Evolutionary conservation across 352 stramenopile species (phyloP), one percentile per base, ranked within the genome.

Genomic region (Hyaloperonospora brassicae): DNA sequence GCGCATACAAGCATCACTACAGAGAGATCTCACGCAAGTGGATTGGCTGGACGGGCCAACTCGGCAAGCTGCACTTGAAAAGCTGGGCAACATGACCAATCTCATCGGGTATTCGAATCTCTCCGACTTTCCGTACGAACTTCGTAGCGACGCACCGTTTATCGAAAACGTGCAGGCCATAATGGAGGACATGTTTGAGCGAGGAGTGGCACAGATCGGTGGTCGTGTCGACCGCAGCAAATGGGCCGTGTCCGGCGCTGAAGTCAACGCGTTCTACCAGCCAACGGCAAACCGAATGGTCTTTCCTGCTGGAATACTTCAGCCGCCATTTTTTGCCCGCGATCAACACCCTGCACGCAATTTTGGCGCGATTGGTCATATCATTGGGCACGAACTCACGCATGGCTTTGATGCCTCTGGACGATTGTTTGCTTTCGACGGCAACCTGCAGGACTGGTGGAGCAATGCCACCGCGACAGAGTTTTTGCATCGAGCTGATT

Each of bases 361-460:
- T 55, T 98, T 94, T 61, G 94, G 94, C 13, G 80, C 77, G 1
- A 98, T 98, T 57, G 90, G 93, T 14, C 87, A 78, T 11, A 76
- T 98, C 43, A 95, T 98, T 47, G 94, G 90, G 4, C 94, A 98
- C 59, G 94, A 98, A 64, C 93, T 98, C 66, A 98, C 90, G 2
- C 94, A 98, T 61, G 94, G 90, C 6, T 98, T 97, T 65, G 94
- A 98, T 57, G 86, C 95, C 47, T 84, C 93, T 27, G 94, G 93
- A 4, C 70, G 87, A 36, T 95, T 96, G 53, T 97, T 86, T 49
- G 78, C 88, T 47, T 86, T 66, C 41, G 61, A 87, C 30, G 94
- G 94, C 9, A 97, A 97, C 47, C 73, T 98, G 50, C 65, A 86
- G 0, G 78, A 96, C 64, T 98, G 94, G 94, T 98, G 94, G 93